These are phyloP conservation scores for Syncephalastrum monosporum DNA, from an alignment of 371 early-diverging fungal species.

Conservation along the genomic window DNA sequence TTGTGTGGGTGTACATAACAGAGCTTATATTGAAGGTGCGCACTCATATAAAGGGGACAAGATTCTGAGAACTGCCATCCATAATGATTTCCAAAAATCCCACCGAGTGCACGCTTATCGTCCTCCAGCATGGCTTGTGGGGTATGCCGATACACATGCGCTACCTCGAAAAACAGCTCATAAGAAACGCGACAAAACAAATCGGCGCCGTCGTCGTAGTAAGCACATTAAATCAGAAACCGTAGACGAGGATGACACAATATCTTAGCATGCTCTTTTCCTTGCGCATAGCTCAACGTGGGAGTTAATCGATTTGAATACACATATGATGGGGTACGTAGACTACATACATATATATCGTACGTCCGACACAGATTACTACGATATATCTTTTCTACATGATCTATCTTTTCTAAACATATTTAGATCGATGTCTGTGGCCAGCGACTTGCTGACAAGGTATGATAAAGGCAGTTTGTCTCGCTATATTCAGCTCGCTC, in stretches of 20 bases:
- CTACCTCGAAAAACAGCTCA: constrained; percentile 39
- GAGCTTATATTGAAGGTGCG: too few relatives aligned
- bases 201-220: constrained; percentile 30
- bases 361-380: too few relatives aligned
- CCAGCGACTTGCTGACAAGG: constrained; percentile 42
- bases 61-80: too few relatives aligned
- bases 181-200: constrained; percentile 20
- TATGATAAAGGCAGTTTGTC: constrained; percentile 11
- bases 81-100: too few relatives aligned
- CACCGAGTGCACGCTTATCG: constrained; percentile 29
- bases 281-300: constrained; percentile 49
- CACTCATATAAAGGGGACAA: too few relatives aligned
- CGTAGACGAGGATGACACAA: not conserved
- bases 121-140: constrained; percentile 69
- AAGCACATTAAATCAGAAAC: constrained; percentile 32
- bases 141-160: constrained; percentile 59
- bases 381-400: too few relatives aligned
- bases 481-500: not conserved
- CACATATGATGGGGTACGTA: constrained; percentile 63
- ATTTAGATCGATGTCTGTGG: constrained; percentile 63
- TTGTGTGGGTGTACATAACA: too few relatives aligned
- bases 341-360: too few relatives aligned
- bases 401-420: too few relatives aligned
- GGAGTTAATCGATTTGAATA: constrained; percentile 48
- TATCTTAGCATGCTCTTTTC: not conserved